Percentiles rank a stretch among this genome's conserved stretches.
phyloP scores from a whole-genome alignment of 768 basidiomycete genomes.

The Candolleomyces eurysporus region DNA sequence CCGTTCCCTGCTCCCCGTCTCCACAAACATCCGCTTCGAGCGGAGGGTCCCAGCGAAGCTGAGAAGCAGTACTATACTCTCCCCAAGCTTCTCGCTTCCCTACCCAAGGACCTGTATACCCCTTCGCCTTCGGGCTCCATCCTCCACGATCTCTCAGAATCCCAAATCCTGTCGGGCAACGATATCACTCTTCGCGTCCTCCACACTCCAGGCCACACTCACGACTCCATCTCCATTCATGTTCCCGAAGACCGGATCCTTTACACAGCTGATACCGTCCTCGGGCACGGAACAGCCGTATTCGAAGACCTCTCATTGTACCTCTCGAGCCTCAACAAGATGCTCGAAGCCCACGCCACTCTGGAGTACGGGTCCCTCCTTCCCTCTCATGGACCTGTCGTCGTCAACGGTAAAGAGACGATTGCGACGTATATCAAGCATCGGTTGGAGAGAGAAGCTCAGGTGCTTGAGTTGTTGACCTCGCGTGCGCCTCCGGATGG shows the following conservation, averaged over 20 bases:
- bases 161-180: conserved; percentile 42
- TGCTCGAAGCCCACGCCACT: conserved; percentile 40
- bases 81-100: conserved; percentile 36
- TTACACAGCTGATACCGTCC: conserved; percentile 88
- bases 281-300: conserved; percentile 87
- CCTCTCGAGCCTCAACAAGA: conserved; percentile 56
- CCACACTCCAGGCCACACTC: conserved; percentile 89
- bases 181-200: conserved; percentile 55
- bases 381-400: conserved; percentile 86
- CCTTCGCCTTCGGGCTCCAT: conserved; percentile 39
- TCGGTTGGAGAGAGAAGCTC: conserved; percentile 74
- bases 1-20: conserved; percentile 67
- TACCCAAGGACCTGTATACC: conserved; percentile 45
- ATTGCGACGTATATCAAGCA: conserved; percentile 78
- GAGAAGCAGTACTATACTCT: conserved; percentile 32
- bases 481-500: conserved; percentile 25
- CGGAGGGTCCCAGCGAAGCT: conserved; percentile 14
- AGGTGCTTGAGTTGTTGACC: conserved; percentile 58
- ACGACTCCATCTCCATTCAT: conserved; percentile 77
- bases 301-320: conserved; percentile 83
- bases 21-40: conserved; percentile 63
- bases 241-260: conserved; percentile 69
- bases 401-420: conserved; percentile 56
- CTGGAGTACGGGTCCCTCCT: conserved; percentile 56
- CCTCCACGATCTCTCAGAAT: conserved; percentile 60